Evolutionary conservation across 257 asterid species (phyloP).

Genomic region (Jacaranda mimosifolia): DNA sequence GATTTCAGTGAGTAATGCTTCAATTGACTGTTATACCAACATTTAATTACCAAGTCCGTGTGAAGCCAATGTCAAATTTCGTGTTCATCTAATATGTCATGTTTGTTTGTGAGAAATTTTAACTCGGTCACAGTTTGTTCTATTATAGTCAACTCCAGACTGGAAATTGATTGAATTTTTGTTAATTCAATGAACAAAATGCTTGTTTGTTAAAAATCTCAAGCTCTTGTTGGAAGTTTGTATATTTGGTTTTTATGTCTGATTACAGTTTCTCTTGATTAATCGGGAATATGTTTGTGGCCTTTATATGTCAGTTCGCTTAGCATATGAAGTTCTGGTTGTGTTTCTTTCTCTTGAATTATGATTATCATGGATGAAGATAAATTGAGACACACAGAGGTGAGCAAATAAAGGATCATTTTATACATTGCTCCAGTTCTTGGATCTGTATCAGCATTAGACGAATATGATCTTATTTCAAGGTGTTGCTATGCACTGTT

Average conservation of each 20-base stretch:
- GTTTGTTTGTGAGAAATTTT: background rate
- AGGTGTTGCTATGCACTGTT: too few relatives aligned
- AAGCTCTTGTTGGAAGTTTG: background rate
- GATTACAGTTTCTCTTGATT: background rate
- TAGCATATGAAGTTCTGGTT: constrained; percentile 2
- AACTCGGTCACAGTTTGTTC: background rate
- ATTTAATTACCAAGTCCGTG: background rate
- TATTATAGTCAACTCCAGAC: background rate
- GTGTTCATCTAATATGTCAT: background rate
- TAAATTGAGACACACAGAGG: background rate
- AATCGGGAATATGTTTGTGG: constrained; percentile 6
- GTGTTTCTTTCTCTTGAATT: background rate
- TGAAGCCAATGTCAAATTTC: background rate
- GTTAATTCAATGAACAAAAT: background rate
- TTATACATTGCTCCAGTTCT: background rate
- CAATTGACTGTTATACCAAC: constrained; percentile 16
- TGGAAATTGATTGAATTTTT: background rate
- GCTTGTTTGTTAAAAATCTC: constrained; percentile 1
- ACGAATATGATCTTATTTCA: background rate
- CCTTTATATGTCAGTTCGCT: background rate
- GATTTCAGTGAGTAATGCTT: constrained; percentile 69
- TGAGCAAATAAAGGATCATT: background rate
- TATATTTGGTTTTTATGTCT: background rate
- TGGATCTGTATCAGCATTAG: background rate
- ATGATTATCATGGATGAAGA: background rate